Conservation (phyloP, 208 protist species). For the Giardia duodenalis region DNA sequence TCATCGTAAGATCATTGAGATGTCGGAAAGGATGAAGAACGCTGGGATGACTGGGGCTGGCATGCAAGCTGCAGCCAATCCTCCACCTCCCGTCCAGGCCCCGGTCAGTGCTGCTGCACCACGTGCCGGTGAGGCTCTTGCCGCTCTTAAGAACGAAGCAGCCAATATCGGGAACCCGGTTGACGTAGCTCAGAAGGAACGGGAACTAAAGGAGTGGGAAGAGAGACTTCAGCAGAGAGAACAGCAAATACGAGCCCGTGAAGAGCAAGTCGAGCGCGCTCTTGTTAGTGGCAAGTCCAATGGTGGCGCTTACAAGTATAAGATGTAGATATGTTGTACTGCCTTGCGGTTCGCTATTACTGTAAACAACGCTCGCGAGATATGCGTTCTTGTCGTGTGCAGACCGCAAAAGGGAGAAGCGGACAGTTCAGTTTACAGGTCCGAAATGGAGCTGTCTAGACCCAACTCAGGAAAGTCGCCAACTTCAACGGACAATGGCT, state of each 20-base stretch:
- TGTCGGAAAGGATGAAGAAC: background rate
- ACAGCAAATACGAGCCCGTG: background rate
- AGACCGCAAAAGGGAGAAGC: too few species aligned
- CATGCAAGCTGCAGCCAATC: background rate
- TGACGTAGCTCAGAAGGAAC: background rate
- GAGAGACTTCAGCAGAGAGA: slow-evolving; percentile 2
- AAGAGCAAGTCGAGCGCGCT: background rate
- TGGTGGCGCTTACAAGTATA: background rate
- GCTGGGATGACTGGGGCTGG: background rate
- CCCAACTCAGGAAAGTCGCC: slow-evolving; percentile 44
- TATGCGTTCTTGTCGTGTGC: too few species aligned
- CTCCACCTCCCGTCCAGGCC: background rate
- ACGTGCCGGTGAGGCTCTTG: background rate
- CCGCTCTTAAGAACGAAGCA: background rate
- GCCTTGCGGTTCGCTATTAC: background rate
- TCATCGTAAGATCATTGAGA: background rate
- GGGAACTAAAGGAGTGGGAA: slow-evolving; percentile 24
- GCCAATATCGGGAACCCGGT: background rate
- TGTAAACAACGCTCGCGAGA: too few species aligned
- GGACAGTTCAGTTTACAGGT: background rate
- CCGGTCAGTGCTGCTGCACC: background rate
- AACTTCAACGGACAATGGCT: slow-evolving; percentile 37
- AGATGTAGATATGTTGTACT: background rate
- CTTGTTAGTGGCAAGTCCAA: background rate
- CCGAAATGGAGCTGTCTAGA: background rate